phyloP scores from a whole-genome alignment of 2,329 filamentous ascomycete species.

The Cytospora piceae region DNA sequence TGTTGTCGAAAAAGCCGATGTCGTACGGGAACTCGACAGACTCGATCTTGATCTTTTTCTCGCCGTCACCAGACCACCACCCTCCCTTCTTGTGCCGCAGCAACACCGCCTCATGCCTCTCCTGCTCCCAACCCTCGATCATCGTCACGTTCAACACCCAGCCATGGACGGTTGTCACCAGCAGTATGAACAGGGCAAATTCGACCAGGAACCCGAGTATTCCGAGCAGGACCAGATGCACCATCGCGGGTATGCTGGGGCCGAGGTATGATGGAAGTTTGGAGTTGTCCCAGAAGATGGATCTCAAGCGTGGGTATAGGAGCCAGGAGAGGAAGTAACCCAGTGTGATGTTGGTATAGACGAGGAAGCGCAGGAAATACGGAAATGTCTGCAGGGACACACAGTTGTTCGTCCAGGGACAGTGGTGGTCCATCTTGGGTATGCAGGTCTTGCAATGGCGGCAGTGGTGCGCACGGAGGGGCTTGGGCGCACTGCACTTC shows the following conservation, averaged over 20 bases:
- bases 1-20: slow-evolving; percentile 73
- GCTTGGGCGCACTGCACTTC: slow-evolving; percentile 75
- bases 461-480: slow-evolving; percentile 81
- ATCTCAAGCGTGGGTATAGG: slow-evolving; percentile 60
- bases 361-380: slow-evolving; percentile 78
- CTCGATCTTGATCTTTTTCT: slow-evolving; percentile 49
- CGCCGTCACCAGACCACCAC: slow-evolving; percentile 43
- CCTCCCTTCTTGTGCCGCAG: slow-evolving; percentile 47
- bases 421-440: slow-evolving; percentile 85
- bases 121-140: slow-evolving; percentile 79
- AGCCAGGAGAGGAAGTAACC: slow-evolving; percentile 62
- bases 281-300: slow-evolving; percentile 65
- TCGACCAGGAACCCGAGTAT: slow-evolving; percentile 62
- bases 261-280: slow-evolving; percentile 75
- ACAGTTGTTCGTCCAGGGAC: slow-evolving; percentile 83
- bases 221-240: slow-evolving; percentile 62
- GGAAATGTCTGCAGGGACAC: slow-evolving; percentile 82
- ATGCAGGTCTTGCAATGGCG: slow-evolving; percentile 74
- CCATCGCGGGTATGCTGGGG: slow-evolving; percentile 62
- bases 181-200: slow-evolving; percentile 66
- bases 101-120: slow-evolving; percentile 63
- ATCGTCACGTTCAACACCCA: slow-evolving; percentile 74
- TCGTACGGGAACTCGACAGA: slow-evolving; percentile 83
- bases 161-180: slow-evolving; percentile 63
- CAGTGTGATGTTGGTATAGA: slow-evolving; percentile 69